Base-by-base conservation (phyloP, 768 basidiomycete genomes). In the Leucosporidium creatinivorum region DNA sequence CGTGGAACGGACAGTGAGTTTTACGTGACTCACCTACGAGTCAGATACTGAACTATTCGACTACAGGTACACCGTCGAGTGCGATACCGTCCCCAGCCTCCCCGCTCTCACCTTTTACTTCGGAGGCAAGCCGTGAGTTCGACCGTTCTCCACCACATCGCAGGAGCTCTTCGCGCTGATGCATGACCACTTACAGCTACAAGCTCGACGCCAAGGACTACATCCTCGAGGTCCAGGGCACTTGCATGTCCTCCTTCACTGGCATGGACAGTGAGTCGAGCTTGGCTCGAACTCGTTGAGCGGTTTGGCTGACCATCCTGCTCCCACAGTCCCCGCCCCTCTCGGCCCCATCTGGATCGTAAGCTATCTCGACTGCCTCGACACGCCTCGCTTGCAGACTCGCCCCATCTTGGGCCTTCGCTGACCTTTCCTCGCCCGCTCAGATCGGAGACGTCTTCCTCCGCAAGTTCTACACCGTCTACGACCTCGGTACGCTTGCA, bases 221-320 rank as follows among this genome's bases (percentile, higher is more conserved):
- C 79, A 82, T 97, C 74, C 83, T 99, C 59, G 83, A 98, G 69
- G 84, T 94, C 19, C 87, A 89, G 77, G 91, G 90, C 30, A 90
- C 91, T 21, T 99, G 96, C 79, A 89, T 99, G 70, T 93, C 90
- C 25, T 81, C 93, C 23, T 99, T 99, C 83, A 89, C 86, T 55
- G 90, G 89, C 28, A 79, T 97, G 79, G 93, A 97, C 77, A 87
- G 39, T 44, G 39, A 44, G 39, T 44, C 8, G 8, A 2, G 39
- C 39, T 8, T 12, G 33, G 6, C 12, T 12, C 6, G 6, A 6
- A 5, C 5, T 36, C 12, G 5, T 12, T 36, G 6, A 12, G 33
- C 5, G 33, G 12, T 10, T 9, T 44, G 8, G 39, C 39, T 44
- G 15, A 44, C 13, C 13, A 10, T 12, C 15, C 39, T 44, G 15